These are phyloP conservation scores for Gastrolobium villosum DNA, from an alignment of 306 rosid species.

Conservation along the genomic window DNA sequence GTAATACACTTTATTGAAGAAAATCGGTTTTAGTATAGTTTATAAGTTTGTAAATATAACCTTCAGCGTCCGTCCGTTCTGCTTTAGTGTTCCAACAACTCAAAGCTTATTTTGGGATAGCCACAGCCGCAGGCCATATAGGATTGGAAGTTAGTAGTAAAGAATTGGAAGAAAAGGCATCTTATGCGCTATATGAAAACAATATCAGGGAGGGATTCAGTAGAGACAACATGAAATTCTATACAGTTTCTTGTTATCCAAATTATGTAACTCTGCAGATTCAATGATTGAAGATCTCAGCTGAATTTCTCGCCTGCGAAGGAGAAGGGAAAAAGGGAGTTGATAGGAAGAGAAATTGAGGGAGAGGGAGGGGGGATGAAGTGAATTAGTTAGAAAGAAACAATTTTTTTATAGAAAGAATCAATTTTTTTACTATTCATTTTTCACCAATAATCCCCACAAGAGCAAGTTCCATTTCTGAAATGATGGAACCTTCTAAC, in stretches of 20 bases:
- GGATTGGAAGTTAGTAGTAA: no score
- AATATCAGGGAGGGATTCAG: background rate
- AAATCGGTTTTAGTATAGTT: no score
- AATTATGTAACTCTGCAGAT: background rate
- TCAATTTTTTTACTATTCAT: background rate
- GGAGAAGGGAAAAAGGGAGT: background rate
- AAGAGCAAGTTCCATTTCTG: conserved; percentile 84
- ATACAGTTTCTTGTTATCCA: conserved; percentile 30
- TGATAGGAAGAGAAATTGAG: conserved; percentile 1
- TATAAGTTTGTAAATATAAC: no score
- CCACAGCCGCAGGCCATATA: no score
- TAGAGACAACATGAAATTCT: background rate
- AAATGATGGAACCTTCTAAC: conserved; percentile 97
- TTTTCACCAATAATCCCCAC: conserved; percentile 90
- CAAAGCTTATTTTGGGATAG: no score
- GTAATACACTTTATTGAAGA: no score
- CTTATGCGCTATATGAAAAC: background rate
- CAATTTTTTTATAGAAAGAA: background rate
- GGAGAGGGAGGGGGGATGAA: background rate
- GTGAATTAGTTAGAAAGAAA: background rate
- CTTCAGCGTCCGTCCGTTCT: no score
- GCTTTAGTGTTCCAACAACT: background rate
- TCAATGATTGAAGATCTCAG: background rate
- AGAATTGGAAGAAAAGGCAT: background rate
- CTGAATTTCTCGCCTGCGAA: background rate